Percentiles rank a stretch among this genome's conserved stretches.
phyloP scores from a whole-genome alignment of 768 basidiomycete species.

The Termitomyces sp. region DNA sequence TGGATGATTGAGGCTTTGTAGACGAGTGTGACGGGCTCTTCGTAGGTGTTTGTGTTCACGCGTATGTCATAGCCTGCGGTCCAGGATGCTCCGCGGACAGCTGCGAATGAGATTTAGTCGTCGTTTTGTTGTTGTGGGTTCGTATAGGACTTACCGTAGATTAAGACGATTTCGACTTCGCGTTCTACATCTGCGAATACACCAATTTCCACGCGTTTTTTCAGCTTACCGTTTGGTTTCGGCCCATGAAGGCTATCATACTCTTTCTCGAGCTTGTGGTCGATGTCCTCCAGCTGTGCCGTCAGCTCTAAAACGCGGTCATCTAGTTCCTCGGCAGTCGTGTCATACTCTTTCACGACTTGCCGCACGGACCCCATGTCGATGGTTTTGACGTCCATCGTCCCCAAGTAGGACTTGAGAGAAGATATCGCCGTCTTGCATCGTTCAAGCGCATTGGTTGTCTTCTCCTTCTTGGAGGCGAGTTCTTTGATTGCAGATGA shows the following conservation, averaged over 20 bases:
- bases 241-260: conserved; percentile 5
- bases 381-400: conserved; percentile 20
- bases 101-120: not conserved
- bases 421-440: conserved; percentile 17
- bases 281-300: conserved; percentile 11
- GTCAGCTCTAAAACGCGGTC: conserved; percentile 17
- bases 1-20: conserved; percentile 37
- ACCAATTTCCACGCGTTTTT: conserved; percentile 15
- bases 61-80: conserved; percentile 31
- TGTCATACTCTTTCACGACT: conserved; percentile 16
- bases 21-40: conserved; percentile 24
- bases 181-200: conserved; percentile 21
- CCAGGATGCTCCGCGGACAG: conserved; percentile 19
- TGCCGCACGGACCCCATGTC: conserved; percentile 12
- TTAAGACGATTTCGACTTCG: conserved; percentile 24
- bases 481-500: conserved; percentile 17
- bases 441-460: conserved; percentile 18
- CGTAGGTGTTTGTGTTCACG: conserved; percentile 26
- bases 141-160: conserved; percentile 24
- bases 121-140: not conserved
- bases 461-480: conserved; percentile 8
- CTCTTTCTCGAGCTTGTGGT: conserved; percentile 16
- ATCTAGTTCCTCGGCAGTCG: conserved; percentile 20
- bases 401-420: conserved; percentile 21
- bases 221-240: conserved; percentile 11